Evolutionary conservation across 2,329 filamentous ascomycete species (phyloP).

Genomic region (Beauveria medogensis): DNA sequence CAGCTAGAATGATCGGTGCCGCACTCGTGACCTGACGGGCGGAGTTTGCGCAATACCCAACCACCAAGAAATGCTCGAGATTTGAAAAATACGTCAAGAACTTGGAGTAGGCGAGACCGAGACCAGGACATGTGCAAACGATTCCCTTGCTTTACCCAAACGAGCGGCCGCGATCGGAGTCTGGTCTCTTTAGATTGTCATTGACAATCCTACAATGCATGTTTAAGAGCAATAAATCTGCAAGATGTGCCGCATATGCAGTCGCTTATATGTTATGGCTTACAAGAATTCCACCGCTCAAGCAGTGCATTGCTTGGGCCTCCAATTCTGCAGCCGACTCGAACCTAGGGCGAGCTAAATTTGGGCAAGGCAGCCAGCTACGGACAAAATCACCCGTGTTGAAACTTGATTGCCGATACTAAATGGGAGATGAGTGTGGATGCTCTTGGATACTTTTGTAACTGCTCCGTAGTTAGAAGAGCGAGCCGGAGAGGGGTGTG

Average conservation of each 20-base stretch:
- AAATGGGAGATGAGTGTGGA: slow-evolving; percentile 8
- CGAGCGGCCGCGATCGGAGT: neutral
- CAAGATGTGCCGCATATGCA: neutral
- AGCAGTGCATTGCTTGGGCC: neutral
- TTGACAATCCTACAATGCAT: too few relatives aligned
- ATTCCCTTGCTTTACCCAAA: neutral
- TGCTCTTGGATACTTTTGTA: neutral
- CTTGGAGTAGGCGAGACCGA: too few relatives aligned
- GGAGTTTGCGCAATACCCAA: too few relatives aligned
- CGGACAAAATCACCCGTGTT: neutral
- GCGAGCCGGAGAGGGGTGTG: neutral
- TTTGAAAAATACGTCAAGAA: too few relatives aligned
- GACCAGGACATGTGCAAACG: too few relatives aligned
- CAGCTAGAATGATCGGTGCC: too few relatives aligned
- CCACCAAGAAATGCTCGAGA: too few relatives aligned
- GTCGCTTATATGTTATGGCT: neutral
- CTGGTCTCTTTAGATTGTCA: too few relatives aligned
- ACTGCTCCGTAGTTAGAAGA: neutral
- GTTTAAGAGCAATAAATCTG: too few relatives aligned
- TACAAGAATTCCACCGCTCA: neutral
- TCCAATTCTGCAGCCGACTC: too few relatives aligned
- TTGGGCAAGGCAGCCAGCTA: neutral
- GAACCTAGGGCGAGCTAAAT: neutral
- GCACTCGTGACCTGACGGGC: too few relatives aligned
- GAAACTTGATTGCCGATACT: neutral